Percentiles rank a stretch among this genome's conserved stretches.
Conservation (phyloP, 345 rosid species). For the Arabis alpina region DNA sequence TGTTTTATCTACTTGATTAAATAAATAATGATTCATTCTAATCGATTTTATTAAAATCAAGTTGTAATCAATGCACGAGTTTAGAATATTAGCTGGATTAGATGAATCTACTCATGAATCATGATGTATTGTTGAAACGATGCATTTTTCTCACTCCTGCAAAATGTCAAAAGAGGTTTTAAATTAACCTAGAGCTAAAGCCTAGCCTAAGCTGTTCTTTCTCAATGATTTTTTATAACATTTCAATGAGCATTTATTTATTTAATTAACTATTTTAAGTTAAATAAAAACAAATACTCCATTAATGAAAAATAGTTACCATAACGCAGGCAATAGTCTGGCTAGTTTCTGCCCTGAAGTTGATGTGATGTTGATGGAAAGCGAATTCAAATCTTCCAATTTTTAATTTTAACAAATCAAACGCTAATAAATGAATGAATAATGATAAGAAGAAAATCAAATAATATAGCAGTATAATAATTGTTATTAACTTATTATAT, state of each 20-base stretch:
- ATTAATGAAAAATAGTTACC: slow-evolving; percentile 30
- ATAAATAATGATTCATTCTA: neutral
- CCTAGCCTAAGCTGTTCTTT: slow-evolving; percentile 36
- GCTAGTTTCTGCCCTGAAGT: slow-evolving; percentile 37
- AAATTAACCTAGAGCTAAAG: slow-evolving; percentile 7
- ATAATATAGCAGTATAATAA: neutral
- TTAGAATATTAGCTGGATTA: neutral
- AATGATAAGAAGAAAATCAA: slow-evolving; percentile 25
- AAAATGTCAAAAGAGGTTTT: slow-evolving; percentile 19
- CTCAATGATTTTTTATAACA: neutral
- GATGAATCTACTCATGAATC: slow-evolving; percentile 11
- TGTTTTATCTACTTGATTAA: neutral
- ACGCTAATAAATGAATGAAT: slow-evolving; percentile 12
- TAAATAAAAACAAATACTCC: neutral
- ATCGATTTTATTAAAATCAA: neutral
- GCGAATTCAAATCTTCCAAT: slow-evolving; percentile 24
- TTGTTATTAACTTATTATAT: slow-evolving; percentile 6
- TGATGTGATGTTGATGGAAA: slow-evolving; percentile 63
- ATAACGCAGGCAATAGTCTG: slow-evolving; percentile 41
- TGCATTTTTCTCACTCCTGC: neutral
- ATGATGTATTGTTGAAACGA: slow-evolving; percentile 33
- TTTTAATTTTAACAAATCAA: neutral
- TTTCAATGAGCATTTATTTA: neutral
- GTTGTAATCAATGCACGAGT: slow-evolving; percentile 6
- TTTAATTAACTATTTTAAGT: neutral